Base-by-base conservation (phyloP, 768 basidiomycete species). In the Mycena leptocephala region DNA sequence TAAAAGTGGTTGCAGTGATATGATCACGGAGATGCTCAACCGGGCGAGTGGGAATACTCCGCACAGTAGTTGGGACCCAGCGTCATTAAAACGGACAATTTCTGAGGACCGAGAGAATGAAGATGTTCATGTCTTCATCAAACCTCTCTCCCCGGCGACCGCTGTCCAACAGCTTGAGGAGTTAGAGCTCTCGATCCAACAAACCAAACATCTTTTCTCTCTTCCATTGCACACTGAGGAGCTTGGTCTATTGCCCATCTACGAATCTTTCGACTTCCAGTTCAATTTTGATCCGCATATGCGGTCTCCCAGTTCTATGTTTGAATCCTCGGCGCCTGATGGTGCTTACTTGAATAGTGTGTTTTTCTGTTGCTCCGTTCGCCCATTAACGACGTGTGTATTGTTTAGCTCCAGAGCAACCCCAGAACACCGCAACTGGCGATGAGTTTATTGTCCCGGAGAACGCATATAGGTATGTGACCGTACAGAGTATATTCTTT, bases 221-320 rank as follows among this genome's bases (percentile, higher is more conserved):
- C 56, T 78, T 32, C 74, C 77, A 24, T 16, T 78, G 30, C 71
- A 28, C 26, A 70, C 77, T 3, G 16, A 70, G 9, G 76, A 76
- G 9, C 70, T 76, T 14, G 75, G 75, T 5, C 16, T 37, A 2
- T 30, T 76, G 30, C 70, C 70, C 20, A 14, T 72, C 8, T 76
- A 76, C 48, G 65, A 72, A 10, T 69, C 75, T 11, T 72, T 72
- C 41, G 75, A 72, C 28, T 67, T 67, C 28, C 30, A 39, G 18
- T 63, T 62, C 37, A 37, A 26, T 39, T 62, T 62, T 37, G 24
- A 39, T 9, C 59, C 37, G n/a, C 37, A 59, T 6, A 10, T 18
- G 18, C 18, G 5, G 22, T 22, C 56, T 22, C 13, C 55, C 24
- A 26, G 30, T 51, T 24, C 48, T 24, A n/a, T 1, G 13, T 33